Conservation (phyloP, 495 filamentous ascomycete species). For the Aspergillus affinis region DNA sequence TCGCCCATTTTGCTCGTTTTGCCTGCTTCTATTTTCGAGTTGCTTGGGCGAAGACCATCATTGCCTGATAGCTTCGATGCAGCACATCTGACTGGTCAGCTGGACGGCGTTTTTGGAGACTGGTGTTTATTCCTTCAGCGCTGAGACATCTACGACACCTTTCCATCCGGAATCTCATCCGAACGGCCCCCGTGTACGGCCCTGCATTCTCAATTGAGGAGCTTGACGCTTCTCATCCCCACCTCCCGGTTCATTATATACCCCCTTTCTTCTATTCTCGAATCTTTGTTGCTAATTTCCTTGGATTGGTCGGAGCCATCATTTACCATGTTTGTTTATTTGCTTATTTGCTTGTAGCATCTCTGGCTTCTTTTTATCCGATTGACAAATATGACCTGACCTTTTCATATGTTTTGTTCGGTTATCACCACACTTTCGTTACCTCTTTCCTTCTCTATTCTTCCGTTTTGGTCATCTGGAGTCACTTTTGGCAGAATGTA, state of each 20-base stretch:
- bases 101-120: slow-evolving; percentile 20
- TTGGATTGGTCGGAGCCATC: slow-evolving; percentile 1
- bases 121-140: slow-evolving; percentile 23
- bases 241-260: slow-evolving; percentile 13
- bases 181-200: slow-evolving; percentile 13
- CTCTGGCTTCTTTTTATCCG: background rate
- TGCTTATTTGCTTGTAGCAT: slow-evolving; percentile 4
- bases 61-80: slow-evolving; percentile 11
- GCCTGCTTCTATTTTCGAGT: background rate
- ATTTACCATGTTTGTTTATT: background rate
- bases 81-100: slow-evolving; percentile 16
- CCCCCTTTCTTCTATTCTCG: background rate
- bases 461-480: background rate
- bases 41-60: slow-evolving; percentile 6
- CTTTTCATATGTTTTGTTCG: background rate
- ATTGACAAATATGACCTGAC: background rate
- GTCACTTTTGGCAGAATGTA: background rate
- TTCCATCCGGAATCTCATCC: slow-evolving; percentile 16
- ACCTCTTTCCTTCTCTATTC: background rate
- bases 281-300: slow-evolving; percentile 1
- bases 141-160: slow-evolving; percentile 26
- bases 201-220: slow-evolving; percentile 12
- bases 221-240: slow-evolving; percentile 16
- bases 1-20: slow-evolving; percentile 1
- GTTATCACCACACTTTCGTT: background rate